Evolutionary conservation across 1,139 yeast genomes (phyloP), one percentile per base, ranked within the genome.

Genomic region (Diutina siamensis): DNA sequence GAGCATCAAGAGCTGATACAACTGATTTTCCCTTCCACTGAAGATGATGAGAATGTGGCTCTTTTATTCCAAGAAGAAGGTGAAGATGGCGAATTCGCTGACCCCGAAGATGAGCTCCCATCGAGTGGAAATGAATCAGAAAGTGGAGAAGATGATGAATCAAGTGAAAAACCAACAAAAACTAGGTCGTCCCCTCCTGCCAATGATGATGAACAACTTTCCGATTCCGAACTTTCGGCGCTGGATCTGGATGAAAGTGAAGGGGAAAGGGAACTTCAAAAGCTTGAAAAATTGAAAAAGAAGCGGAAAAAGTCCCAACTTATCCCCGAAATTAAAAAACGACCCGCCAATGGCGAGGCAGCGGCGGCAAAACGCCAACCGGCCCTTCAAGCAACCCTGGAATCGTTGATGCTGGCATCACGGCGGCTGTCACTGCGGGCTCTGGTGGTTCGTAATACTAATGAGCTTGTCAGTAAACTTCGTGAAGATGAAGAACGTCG

Each of bases 1-100:
- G 78, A 71, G 51, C 68, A 61, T 48, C 60, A 65, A 4, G 57
- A 61, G 17, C 67, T 60, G 49, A 49, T 67, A 22, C 64, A 67
- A 48, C 60, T 66, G 32, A 18, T 18, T 3, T 54, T 62, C 31
- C 42, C 42, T 18, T n/a, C 32, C 33, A 66, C 71, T 5, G 83
- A 78, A 44, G 88, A 84, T 45, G 87, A 81, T 51, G 92, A 83
- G 51, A 83, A 81, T 47, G 80, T 83, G 33, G 78, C 82, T 51
- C 69, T 84, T 48, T 68, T 89, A 51, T 88, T 88, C 55, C 82
- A 78, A 55, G 97, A 88, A 59, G 88, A 84, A 48, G 97, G 76
- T 33, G 83, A 83, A 46, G 97, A 87, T 58, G 78, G 67, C 40
- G 97, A 87, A 53, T 87, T 86, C 59, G 57, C 62, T 45, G 72